A percentile compares a stretch with the other conserved stretches of the same genome.
phyloP scores from a whole-genome alignment of 139 green algal species.

The Monoraphidium neglectum region DNA sequence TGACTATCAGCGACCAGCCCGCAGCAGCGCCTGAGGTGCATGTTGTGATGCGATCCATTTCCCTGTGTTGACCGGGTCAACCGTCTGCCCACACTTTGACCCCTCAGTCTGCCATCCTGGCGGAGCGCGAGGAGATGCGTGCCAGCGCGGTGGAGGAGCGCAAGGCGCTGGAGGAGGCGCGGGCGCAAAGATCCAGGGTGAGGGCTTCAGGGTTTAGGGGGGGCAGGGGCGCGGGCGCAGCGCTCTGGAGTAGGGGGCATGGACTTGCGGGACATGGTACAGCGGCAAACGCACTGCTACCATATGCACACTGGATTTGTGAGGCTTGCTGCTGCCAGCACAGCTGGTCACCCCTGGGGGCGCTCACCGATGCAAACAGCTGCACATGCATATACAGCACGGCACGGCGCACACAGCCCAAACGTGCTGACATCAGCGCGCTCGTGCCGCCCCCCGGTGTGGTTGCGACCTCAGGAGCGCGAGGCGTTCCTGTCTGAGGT shows the following conservation, averaged over 20 bases:
- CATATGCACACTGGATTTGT: neutral
- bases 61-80: too few species aligned
- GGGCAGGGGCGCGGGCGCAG: neutral
- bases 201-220: neutral
- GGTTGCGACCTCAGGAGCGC: slow-evolving; percentile 10
- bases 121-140: slow-evolving; percentile 21
- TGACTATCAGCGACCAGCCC: too few species aligned
- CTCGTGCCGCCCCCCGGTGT: neutral
- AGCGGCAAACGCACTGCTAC: neutral
- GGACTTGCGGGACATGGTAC: too few species aligned
- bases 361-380: neutral
- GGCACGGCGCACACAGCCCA: neutral
- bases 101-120: slow-evolving; percentile 14
- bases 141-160: slow-evolving; percentile 12
- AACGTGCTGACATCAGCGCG: neutral
- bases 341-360: neutral
- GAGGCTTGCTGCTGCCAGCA: neutral
- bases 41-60: too few species aligned
- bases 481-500: slow-evolving; percentile 22
- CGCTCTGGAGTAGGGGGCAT: neutral
- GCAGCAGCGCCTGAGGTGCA: too few species aligned
- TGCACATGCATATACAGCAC: too few species aligned
- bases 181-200: slow-evolving; percentile 9
- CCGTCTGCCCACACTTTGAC: too few species aligned
- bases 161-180: slow-evolving; percentile 29